Evolutionary conservation across 768 basidiomycete species (phyloP).

Genomic region (Kwoniella newhampshirensis): DNA sequence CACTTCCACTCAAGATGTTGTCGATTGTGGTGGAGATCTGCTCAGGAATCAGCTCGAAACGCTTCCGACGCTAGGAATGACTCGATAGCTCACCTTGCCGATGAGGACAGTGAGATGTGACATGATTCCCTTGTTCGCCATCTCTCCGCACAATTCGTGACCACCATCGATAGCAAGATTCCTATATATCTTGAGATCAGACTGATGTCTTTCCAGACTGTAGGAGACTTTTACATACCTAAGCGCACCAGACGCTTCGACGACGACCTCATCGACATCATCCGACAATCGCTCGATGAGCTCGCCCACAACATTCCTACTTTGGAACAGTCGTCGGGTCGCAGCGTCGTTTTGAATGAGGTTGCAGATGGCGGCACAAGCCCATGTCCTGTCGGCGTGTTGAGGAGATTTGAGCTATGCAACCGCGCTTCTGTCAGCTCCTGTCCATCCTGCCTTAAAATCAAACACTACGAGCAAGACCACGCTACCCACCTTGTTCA

Average conservation of each 20-base stretch:
- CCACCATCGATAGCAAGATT: conserved; percentile 95
- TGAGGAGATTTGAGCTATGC: conserved; percentile 57
- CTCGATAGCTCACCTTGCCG: conserved; percentile 30
- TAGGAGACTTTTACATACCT: conserved; percentile 60
- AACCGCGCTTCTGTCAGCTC: not conserved
- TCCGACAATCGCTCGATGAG: conserved; percentile 86
- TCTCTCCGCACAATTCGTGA: conserved; percentile 90
- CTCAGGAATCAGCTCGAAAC: not conserved
- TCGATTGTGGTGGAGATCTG: conserved; percentile 75
- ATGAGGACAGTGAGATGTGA: conserved; percentile 55
- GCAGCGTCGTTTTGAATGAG: conserved; percentile 93
- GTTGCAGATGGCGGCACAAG: conserved; percentile 93
- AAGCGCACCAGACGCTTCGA: conserved; percentile 83
- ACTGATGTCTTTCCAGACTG: too few relatives aligned
- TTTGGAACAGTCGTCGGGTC: conserved; percentile 81
- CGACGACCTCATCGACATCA: conserved; percentile 81
- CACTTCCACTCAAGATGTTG: conserved; percentile 57
- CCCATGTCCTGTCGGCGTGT: conserved; percentile 83
- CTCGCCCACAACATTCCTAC: conserved; percentile 82
- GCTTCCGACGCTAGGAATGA: not conserved
- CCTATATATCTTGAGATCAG: conserved; percentile 55
- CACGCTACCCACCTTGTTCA: conserved; percentile 69
- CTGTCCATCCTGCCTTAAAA: not conserved
- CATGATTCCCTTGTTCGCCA: conserved; percentile 94
- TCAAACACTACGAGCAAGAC: not conserved